A percentile compares a stretch with the other conserved stretches of the same genome.
phyloP scores from a whole-genome alignment of 129 eudicot genomes.

The Heracleum sosnowskyi region DNA sequence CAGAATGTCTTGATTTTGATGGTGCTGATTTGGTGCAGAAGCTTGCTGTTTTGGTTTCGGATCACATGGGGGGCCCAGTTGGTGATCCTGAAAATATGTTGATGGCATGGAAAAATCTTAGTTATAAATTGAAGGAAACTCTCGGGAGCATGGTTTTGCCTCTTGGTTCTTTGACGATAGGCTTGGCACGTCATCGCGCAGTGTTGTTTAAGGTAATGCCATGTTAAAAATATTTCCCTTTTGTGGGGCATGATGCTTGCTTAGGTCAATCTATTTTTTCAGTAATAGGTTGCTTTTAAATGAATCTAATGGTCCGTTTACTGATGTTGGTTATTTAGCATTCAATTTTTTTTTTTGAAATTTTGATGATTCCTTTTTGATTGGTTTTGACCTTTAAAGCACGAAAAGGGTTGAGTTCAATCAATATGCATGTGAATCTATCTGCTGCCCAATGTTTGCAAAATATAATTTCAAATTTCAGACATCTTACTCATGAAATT shows the following conservation, averaged over 20 bases:
- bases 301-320: neutral
- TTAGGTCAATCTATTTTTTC: neutral
- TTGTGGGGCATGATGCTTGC: neutral
- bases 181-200: constrained; percentile 96
- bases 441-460: neutral
- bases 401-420: neutral
- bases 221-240: neutral
- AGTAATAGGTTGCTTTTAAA: neutral
- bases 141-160: constrained; percentile 92
- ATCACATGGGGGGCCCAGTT: constrained; percentile 92
- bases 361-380: neutral
- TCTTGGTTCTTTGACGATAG: constrained; percentile 75
- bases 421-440: neutral
- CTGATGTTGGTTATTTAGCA: neutral
- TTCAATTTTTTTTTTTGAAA: neutral
- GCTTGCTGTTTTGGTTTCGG: constrained; percentile 75
- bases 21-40: constrained; percentile 37
- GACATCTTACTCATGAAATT: neutral
- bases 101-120: constrained; percentile 63
- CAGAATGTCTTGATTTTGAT: constrained; percentile 28
- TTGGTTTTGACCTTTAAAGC: neutral
- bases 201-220: constrained; percentile 72
- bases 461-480: neutral
- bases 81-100: constrained; percentile 72
- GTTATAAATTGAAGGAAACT: constrained; percentile 48